Evolutionary conservation across 2,329 filamentous ascomycete genomes (phyloP).

Genomic region (Apiospora marii): DNA sequence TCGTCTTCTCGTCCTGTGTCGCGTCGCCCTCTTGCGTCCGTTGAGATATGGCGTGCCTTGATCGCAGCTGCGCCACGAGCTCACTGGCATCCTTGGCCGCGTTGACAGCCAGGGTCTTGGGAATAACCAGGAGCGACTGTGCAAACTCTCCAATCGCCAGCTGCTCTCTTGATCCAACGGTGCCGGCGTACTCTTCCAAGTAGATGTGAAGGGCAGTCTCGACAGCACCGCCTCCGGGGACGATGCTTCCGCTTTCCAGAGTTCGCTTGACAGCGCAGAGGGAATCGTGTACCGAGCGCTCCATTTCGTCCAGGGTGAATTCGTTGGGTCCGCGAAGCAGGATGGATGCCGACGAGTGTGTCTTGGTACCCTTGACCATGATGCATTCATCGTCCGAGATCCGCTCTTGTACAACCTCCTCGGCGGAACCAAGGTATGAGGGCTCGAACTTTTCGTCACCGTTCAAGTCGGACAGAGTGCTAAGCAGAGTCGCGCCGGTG

Average conservation of each 20-base stretch:
- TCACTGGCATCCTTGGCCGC: constrained; percentile 96
- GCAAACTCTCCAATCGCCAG: constrained; percentile 98
- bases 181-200: constrained; percentile 97
- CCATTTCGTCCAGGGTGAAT: constrained; percentile 98
- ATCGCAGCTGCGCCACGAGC: constrained; percentile 93
- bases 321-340: constrained; percentile 96
- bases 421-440: constrained; percentile 86
- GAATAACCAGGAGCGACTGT: constrained; percentile 90
- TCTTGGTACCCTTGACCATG: constrained; percentile 93
- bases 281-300: constrained; percentile 96
- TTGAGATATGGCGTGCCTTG: constrained; percentile 92
- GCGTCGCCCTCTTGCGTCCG: constrained; percentile 86
- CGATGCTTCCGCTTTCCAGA: constrained; percentile 94
- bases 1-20: constrained; percentile 85
- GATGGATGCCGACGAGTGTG: constrained; percentile 91
- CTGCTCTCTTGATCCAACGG: constrained; percentile 95
- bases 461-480: constrained; percentile 93
- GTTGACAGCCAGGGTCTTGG: constrained; percentile 96
- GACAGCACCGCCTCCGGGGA: constrained; percentile 94
- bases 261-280: constrained; percentile 97
- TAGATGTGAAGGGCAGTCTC: constrained; percentile 99
- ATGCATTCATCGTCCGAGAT: constrained; percentile 99
- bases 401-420: constrained; percentile 97
- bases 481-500: constrained; percentile 91
- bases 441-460: constrained; percentile 96